These are phyloP conservation scores for Amesomyces nigricolor DNA, from an alignment of 2,329 filamentous ascomycete species.

Conservation along the genomic window DNA sequence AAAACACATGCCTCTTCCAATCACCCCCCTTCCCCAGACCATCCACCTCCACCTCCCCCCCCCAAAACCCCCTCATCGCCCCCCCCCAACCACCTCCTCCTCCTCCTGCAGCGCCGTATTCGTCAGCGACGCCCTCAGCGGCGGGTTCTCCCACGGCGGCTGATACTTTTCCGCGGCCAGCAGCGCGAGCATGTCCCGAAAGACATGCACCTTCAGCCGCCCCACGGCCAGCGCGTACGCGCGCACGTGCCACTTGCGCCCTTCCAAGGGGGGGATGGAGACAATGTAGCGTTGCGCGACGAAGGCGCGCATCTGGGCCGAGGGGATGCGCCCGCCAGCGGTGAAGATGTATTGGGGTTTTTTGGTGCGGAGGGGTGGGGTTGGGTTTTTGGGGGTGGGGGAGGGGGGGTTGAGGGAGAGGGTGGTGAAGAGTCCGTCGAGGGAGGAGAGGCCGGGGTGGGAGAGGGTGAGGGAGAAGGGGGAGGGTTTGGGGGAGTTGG, in stretches of 20 bases:
- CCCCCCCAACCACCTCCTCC: slow-evolving; percentile 30
- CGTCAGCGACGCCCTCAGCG: slow-evolving; percentile 33
- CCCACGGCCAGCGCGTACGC: slow-evolving; percentile 35
- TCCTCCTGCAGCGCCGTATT: slow-evolving; percentile 36
- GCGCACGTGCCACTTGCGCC: slow-evolving; percentile 35
- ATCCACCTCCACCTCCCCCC: slow-evolving; percentile 17
- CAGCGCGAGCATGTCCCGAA: slow-evolving; percentile 33
- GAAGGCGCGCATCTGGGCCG: slow-evolving; percentile 35
- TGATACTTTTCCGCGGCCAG: slow-evolving; percentile 33
- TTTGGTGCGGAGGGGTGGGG: slow-evolving; percentile 13
- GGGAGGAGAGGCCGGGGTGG: slow-evolving; percentile 26
- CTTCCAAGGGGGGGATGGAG: slow-evolving; percentile 29
- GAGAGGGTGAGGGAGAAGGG: slow-evolving; percentile 25
- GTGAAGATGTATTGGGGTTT: slow-evolving; percentile 27
- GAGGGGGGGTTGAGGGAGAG: slow-evolving; percentile 19
- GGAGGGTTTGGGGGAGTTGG: slow-evolving; percentile 12
- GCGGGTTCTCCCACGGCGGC: slow-evolving; percentile 34
- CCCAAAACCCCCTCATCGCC: slow-evolving; percentile 36
- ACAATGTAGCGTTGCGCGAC: slow-evolving; percentile 37
- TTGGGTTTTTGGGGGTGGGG: slow-evolving; percentile 16
- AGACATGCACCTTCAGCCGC: slow-evolving; percentile 36
- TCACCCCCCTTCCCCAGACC: slow-evolving; percentile 26
- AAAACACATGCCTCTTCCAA: slow-evolving; percentile 33
- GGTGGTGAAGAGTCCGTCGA: slow-evolving; percentile 31
- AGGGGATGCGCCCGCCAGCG: slow-evolving; percentile 33